Evolutionary conservation across 306 rosid species (phyloP), one percentile per base, ranked within the genome.

Genomic region (Quillaja saponaria): DNA sequence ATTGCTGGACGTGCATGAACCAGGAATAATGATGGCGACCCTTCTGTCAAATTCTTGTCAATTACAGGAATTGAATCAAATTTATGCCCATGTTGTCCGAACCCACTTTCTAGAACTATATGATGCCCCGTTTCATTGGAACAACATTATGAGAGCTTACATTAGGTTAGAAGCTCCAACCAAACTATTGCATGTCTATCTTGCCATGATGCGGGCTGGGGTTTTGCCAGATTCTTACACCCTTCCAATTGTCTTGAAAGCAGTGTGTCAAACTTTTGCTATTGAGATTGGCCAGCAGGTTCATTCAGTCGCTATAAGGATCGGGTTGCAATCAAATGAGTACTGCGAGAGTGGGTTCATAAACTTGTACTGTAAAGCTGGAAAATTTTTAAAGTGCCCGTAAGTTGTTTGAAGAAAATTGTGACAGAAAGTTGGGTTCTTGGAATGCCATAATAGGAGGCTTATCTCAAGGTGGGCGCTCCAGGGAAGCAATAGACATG

Each of bases 381-480:
- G 96, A 3, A 86, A 85, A 48, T 74, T 85, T n/a, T 49, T 72
- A 34, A 2, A 63, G 75, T 72, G 91, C 96, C 13, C 74, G 67
- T 11, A 80, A 71, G 55, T 5, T 88, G 80, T 85, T 88, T n/a
- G 90, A 81, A 3, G 79, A 81, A 82, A 88, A 82, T 59, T 76
- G 76, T 67, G 76, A 80, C 3, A 75, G 85, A 41, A 85, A 80
- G 80, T 63, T 85, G 56, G 91, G 92, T 49, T 88, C 96, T 74
- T 85, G 96, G 92, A 88, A 88, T 70, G 78, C 90, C 31, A 20
- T 85, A 37, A 85, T 88, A 3, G 79, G 75, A 9, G 92, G 92
- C 1, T 66, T 85, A 60, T 80, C 92, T 9, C 91, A 78, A 64
- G 72, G 74, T 0, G 95, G 91, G 9, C 79, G 68, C 33, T 61